These are phyloP conservation scores for Roridomyces roridus DNA, from an alignment of 768 basidiomycete species.

Conservation along the genomic window DNA sequence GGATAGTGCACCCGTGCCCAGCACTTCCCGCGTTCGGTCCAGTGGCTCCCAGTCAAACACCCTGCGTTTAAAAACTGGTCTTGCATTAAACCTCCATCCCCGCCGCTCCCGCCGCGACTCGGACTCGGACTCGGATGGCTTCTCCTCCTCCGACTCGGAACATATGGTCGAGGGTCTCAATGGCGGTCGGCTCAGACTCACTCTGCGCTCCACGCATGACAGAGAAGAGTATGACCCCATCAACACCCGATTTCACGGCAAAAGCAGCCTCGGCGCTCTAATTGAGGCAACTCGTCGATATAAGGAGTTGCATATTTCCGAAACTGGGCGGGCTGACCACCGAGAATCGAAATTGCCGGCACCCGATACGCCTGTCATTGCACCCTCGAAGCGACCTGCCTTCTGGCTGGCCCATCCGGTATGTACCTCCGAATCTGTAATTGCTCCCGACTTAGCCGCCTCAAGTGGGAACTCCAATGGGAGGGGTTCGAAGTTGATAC, in stretches of 20 bases:
- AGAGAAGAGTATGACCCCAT: slow-evolving; percentile 45
- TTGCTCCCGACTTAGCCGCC: background rate
- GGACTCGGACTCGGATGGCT: slow-evolving; percentile 30
- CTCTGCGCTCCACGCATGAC: slow-evolving; percentile 40
- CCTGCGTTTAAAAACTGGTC: slow-evolving; percentile 29
- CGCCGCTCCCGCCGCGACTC: slow-evolving; percentile 28
- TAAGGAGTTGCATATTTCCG: slow-evolving; percentile 55
- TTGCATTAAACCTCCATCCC: slow-evolving; percentile 19
- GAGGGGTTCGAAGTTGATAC: slow-evolving; percentile 47
- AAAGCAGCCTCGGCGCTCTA: slow-evolving; percentile 62
- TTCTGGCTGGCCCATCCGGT: slow-evolving; percentile 69
- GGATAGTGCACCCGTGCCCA: slow-evolving; percentile 1
- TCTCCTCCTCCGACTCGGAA: slow-evolving; percentile 39
- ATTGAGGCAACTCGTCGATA: slow-evolving; percentile 60
- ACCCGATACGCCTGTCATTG: slow-evolving; percentile 17
- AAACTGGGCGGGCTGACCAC: slow-evolving; percentile 28
- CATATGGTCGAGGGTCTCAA: slow-evolving; percentile 39
- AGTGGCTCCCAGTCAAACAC: slow-evolving; percentile 13
- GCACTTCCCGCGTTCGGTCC: slow-evolving; percentile 12
- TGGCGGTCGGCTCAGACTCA: slow-evolving; percentile 43
- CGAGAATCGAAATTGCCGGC: slow-evolving; percentile 4
- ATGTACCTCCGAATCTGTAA: slow-evolving; percentile 25
- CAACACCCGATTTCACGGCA: slow-evolving; percentile 60
- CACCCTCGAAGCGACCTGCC: slow-evolving; percentile 42
- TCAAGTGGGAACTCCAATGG: slow-evolving; percentile 65